phyloP scores from a whole-genome alignment of 2,329 filamentous ascomycete genomes.

The Sporothrix pseudoabietina region DNA sequence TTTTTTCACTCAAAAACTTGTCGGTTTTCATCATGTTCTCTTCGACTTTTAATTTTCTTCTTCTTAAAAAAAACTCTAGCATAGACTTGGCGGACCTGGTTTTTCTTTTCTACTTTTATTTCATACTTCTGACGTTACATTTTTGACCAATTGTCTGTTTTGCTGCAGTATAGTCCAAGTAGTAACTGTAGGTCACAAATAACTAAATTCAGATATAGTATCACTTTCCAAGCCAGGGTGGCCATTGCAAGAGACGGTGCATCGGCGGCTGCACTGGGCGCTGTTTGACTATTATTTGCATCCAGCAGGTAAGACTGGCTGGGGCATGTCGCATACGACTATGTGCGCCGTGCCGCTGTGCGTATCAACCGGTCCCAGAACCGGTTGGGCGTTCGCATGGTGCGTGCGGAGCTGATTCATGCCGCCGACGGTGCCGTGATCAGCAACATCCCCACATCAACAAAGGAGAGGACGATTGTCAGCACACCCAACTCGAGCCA shows the following conservation, averaged over 20 bases:
- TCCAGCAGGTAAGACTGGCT: conserved; percentile 51
- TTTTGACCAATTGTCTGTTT: neutral
- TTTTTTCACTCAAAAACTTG: neutral
- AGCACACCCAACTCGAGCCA: conserved; percentile 49
- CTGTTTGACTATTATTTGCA: conserved; percentile 65
- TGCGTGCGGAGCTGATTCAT: conserved; percentile 53
- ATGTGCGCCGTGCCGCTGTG: conserved; percentile 50
- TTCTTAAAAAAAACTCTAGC: neutral
- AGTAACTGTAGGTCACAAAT: no score
- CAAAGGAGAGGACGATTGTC: conserved; percentile 23
- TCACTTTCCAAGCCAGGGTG: no score
- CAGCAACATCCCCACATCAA: conserved; percentile 36
- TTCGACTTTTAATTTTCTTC: neutral
- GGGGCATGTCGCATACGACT: conserved; percentile 61
- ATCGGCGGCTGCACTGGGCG: conserved; percentile 65
- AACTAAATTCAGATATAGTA: neutral
- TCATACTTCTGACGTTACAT: neutral
- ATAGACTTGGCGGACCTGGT: neutral
- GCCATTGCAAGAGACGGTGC: conserved; percentile 45
- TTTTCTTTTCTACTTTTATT: neutral
- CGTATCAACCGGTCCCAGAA: conserved; percentile 58
- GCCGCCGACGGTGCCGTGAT: conserved; percentile 50
- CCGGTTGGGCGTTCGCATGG: conserved; percentile 44
- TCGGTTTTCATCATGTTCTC: neutral
- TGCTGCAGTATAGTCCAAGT: no score